Evolutionary conservation across 306 rosid genomes (phyloP), one percentile per base, ranked within the genome.

Genomic region (Cucurbita argyrosperma): DNA sequence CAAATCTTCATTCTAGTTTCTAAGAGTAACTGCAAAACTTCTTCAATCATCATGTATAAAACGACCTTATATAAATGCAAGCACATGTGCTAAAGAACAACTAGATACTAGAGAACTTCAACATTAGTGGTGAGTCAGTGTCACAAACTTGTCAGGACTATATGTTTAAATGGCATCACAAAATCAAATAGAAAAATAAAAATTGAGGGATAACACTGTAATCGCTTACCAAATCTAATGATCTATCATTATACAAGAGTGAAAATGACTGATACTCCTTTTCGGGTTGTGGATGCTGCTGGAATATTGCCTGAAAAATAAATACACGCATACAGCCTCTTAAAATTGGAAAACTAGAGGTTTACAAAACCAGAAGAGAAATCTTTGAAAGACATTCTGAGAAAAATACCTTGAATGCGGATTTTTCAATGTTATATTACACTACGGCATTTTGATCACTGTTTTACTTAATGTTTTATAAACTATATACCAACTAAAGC

Each of bases 211-310:
- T 53, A 83, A 37, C 56, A 83, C 68, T 50, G 58, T 74, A 26
- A 5, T 7, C 66, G 83, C 99, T 83, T 87, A 94, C 99, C 95
- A 94, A 87, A 85, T 94, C 95, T 85, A 94, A 83, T 80, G 99
- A 90, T 84, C 99, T 85, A 30, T 89, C 97, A 38, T 74, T 79
- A 73, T 80, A 87, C 75, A 94, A 80, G 57, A 94, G 99, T 59
- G 99, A 94, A 88, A 94, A 94, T 8, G 99, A 94, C 71, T 94
- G 99, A 85, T 94, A 94, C 82, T 94, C 99, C 84, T 91, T 94
- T 76, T 91, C 97, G 77, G 99, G 99, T 77, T 90, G 89, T 65
- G 97, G 99, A 81, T 91, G 87, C 85, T 96, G 90, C 83, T 88
- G 97, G 83, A 94, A 94, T 75, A 86, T 88, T 78, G 97, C 96